Percentiles rank a stretch among this genome's conserved stretches.
phyloP scores from a whole-genome alignment of 306 rosid genomes.

The Argentina anserina region DNA sequence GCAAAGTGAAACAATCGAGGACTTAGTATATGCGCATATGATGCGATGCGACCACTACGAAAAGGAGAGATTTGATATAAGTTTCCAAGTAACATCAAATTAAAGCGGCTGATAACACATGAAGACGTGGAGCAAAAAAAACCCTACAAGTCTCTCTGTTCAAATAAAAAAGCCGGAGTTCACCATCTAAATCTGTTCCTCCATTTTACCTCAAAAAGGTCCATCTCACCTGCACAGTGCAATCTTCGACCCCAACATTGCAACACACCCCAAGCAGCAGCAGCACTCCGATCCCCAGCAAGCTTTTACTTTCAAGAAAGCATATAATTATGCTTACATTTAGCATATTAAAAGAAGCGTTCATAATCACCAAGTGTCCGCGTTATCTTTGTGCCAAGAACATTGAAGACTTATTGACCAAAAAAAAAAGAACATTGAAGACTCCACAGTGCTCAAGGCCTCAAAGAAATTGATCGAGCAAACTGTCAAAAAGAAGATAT shows the following conservation, averaged over 20 bases:
- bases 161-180: not conserved
- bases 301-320: constrained; percentile 35
- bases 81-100: not conserved
- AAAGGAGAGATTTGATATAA: constrained; percentile 1
- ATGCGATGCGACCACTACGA: constrained; percentile 14
- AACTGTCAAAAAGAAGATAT: not conserved
- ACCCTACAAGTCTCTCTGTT: constrained; percentile 17
- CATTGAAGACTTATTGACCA: too few species aligned
- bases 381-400: not conserved
- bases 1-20: constrained; percentile 17
- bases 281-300: not conserved
- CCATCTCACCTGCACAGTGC: constrained; percentile 17
- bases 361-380: not conserved
- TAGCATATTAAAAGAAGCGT: constrained; percentile 38
- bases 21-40: not conserved
- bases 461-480: not conserved
- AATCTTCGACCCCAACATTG: constrained; percentile 28
- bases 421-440: not conserved
- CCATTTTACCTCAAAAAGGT: constrained; percentile 13
- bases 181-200: constrained; percentile 6
- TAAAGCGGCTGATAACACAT: not conserved
- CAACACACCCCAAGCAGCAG: constrained; percentile 20
- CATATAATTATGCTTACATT: not conserved
- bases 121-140: constrained; percentile 6
- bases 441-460: not conserved